A percentile compares a stretch with the other conserved stretches of the same genome.
phyloP scores from a whole-genome alignment of 441 rosid genomes.

The Melastoma candidum region DNA sequence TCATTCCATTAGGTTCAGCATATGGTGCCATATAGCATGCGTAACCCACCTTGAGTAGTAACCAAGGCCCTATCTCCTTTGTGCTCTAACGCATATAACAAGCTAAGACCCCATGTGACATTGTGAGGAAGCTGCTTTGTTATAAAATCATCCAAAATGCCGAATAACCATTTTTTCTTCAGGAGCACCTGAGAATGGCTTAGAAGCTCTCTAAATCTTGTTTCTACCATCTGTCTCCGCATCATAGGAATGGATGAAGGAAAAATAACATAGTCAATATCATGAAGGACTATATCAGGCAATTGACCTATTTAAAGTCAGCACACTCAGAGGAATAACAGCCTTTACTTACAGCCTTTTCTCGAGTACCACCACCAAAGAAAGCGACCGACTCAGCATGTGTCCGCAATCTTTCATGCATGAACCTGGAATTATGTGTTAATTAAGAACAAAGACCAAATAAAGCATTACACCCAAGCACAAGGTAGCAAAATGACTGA shows the following conservation, averaged over 20 bases:
- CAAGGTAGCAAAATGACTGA: conserved; percentile 10
- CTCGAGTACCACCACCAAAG: conserved; percentile 99
- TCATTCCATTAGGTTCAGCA: no score
- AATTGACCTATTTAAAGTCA: no score
- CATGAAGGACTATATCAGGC: no score
- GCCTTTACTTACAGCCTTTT: conserved; percentile 69
- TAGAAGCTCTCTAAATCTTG: conserved; percentile 81
- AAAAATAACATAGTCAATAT: no score
- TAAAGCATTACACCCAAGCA: no score
- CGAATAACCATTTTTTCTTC: conserved; percentile 92
- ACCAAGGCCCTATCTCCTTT: conserved; percentile 76
- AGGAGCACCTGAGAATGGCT: conserved; percentile 73
- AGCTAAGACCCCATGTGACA: conserved; percentile 98
- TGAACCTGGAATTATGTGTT: conserved; percentile 45
- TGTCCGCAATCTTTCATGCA: conserved; percentile 94
- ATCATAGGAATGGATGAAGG: no score
- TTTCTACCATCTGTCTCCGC: conserved; percentile 73
- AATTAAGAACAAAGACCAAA: no score
- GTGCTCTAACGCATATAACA: conserved; percentile 93
- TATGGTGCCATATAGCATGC: no score
- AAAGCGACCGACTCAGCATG: conserved; percentile 99
- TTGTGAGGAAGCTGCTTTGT: conserved; percentile 98
- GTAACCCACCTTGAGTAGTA: conserved; percentile 73
- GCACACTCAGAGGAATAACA: no score
- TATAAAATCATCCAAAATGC: conserved; percentile 88